Evolutionary conservation across 2,329 filamentous ascomycete genomes (phyloP).

Genomic region (Paracoccidioides lutzii): DNA sequence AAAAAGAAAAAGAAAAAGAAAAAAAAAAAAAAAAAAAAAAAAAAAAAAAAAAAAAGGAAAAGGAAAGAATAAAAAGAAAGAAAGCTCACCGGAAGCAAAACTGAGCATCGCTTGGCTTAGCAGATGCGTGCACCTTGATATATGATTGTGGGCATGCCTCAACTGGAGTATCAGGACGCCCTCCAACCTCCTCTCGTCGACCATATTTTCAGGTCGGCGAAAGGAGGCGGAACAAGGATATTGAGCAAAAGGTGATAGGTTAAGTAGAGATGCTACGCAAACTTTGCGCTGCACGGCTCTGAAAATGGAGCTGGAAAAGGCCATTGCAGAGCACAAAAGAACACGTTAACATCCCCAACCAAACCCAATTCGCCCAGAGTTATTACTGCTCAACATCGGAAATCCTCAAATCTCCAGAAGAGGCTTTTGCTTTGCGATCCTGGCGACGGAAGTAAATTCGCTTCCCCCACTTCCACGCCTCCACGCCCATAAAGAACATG

Average conservation of each 20-base stretch:
- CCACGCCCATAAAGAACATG: constrained; percentile 52
- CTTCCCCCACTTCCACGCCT: constrained; percentile 57
- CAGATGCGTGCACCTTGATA: too few relatives aligned
- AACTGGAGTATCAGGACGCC: too few relatives aligned
- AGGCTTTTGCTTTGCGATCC: not conserved
- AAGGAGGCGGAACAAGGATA: too few relatives aligned
- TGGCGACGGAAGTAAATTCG: constrained; percentile 38
- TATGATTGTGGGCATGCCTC: too few relatives aligned
- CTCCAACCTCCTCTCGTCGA: too few relatives aligned
- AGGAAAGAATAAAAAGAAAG: not conserved
- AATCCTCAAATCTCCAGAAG: constrained; percentile 2
- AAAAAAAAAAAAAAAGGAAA: not conserved
- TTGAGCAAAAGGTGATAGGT: too few relatives aligned
- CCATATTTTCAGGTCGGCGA: too few relatives aligned
- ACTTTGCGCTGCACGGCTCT: too few relatives aligned
- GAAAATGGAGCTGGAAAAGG: not conserved
- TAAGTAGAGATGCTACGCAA: too few relatives aligned
- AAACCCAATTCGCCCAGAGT: not conserved
- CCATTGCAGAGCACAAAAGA: not conserved
- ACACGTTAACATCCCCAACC: not conserved
- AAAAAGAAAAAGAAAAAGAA: not conserved
- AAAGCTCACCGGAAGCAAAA: not conserved
- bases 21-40: not conserved
- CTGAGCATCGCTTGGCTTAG: too few relatives aligned
- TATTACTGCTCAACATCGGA: not conserved